A percentile compares a stretch with the other conserved stretches of the same genome.
phyloP scores from a whole-genome alignment of 805 yeast genomes.

The Zygosaccharomyces lentus region DNA sequence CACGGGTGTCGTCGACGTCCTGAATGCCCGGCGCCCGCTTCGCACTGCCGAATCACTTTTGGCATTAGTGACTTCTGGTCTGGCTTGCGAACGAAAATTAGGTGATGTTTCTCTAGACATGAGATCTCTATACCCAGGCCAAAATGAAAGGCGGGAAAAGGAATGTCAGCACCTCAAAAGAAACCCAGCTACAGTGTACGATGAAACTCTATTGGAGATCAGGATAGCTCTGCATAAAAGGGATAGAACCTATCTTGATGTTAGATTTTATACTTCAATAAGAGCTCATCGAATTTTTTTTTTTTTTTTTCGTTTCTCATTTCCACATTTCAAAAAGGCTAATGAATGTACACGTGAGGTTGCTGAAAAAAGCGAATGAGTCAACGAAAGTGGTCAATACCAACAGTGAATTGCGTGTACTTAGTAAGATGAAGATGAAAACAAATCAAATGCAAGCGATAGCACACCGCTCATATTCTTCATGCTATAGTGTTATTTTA shows the following conservation, averaged over 20 bases:
- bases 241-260: background rate
- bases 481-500: no score
- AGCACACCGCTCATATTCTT: no score
- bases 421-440: no score
- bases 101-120: background rate
- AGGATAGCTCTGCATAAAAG: background rate
- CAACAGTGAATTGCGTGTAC: no score
- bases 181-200: background rate
- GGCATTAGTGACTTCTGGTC: conserved; percentile 1
- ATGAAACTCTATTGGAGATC: background rate
- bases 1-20: conserved; percentile 8
- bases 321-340: background rate
- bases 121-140: background rate
- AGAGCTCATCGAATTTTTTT: background rate
- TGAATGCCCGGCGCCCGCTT: conserved; percentile 6
- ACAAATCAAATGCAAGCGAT: no score
- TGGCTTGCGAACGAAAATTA: background rate
- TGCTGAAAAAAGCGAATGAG: background rate
- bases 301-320: background rate
- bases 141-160: background rate
- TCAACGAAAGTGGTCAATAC: background rate
- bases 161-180: background rate
- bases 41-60: conserved; percentile 3
- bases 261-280: background rate
- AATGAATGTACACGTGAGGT: background rate